phyloP scores from a whole-genome alignment of 2,329 filamentous ascomycete species.

The Fusarium temperatum region DNA sequence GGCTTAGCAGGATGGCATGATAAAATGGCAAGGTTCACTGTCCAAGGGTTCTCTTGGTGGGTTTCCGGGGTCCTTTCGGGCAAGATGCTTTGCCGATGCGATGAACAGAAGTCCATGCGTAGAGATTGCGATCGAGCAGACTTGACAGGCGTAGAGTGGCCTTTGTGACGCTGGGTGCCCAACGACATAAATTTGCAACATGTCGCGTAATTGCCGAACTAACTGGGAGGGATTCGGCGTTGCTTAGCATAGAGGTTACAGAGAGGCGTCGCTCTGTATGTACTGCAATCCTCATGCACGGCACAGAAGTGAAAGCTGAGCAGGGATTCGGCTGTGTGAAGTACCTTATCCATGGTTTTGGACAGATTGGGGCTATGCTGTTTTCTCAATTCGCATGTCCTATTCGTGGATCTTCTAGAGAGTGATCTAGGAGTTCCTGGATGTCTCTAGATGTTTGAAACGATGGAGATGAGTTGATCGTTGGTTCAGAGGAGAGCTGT shows the following conservation, averaged over 20 bases:
- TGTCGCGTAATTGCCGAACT: constrained; percentile 9
- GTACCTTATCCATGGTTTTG: neutral
- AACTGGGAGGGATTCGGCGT: constrained; percentile 2
- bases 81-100: constrained; percentile 11
- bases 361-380: neutral
- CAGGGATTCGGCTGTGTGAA: neutral
- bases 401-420: neutral
- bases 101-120: constrained; percentile 11
- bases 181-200: constrained; percentile 12
- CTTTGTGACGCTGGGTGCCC: neutral
- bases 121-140: constrained; percentile 1
- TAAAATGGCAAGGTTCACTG: constrained; percentile 7
- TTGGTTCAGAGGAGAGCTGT: neutral
- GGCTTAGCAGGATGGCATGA: constrained; percentile 24
- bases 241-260: constrained; percentile 20
- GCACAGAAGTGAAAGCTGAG: neutral
- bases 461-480: neutral
- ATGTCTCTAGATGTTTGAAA: constrained; percentile 1
- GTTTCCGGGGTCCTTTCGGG: constrained; percentile 11
- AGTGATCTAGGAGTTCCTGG: constrained; percentile 3
- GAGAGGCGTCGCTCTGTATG: constrained; percentile 13
- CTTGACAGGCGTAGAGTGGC: neutral
- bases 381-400: neutral
- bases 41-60: constrained; percentile 27
- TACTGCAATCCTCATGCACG: neutral